Evolutionary conservation across 2,329 filamentous ascomycete genomes (phyloP).

Genomic region (Penicillium paneum): DNA sequence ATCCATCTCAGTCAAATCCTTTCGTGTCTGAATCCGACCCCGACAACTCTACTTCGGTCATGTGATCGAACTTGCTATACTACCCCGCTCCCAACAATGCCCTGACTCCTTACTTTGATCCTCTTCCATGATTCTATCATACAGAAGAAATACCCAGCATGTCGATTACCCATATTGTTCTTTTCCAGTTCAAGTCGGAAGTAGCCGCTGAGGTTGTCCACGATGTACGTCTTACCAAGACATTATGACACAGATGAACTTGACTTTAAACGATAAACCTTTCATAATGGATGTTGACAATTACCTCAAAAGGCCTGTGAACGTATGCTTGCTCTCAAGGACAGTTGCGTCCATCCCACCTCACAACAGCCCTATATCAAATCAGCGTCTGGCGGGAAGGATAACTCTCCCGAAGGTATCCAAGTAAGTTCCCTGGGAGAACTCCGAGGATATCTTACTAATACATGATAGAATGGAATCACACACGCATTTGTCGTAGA

Average conservation of each 20-base stretch:
- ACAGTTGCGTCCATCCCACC: conserved; percentile 59
- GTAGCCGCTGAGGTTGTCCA: conserved; percentile 51
- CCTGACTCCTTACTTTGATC: not conserved
- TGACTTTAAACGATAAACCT: not conserved
- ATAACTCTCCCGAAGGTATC: conserved; percentile 60
- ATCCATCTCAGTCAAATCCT: not conserved
- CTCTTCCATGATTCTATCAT: not conserved
- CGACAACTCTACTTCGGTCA: not conserved
- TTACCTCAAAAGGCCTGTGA: conserved; percentile 48
- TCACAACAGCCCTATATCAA: conserved; percentile 61
- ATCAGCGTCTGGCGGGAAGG: conserved; percentile 56
- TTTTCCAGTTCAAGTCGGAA: conserved; percentile 62
- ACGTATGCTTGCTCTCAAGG: conserved; percentile 56
- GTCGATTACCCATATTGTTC: conserved; percentile 65
- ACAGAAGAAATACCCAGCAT: conserved; percentile 40
- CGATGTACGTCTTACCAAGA: conserved; percentile 47
- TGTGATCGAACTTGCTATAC: not conserved
- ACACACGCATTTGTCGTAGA: conserved; percentile 68
- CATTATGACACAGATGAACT: not conserved
- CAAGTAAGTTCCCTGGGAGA: conserved; percentile 47
- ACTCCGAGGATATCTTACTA: not conserved
- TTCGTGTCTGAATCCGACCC: not conserved
- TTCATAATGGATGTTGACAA: not conserved
- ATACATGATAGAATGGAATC: conserved; percentile 50
- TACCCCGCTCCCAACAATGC: not conserved